Conservation (phyloP, 768 basidiomycete species). For the Suillus sp. region DNA sequence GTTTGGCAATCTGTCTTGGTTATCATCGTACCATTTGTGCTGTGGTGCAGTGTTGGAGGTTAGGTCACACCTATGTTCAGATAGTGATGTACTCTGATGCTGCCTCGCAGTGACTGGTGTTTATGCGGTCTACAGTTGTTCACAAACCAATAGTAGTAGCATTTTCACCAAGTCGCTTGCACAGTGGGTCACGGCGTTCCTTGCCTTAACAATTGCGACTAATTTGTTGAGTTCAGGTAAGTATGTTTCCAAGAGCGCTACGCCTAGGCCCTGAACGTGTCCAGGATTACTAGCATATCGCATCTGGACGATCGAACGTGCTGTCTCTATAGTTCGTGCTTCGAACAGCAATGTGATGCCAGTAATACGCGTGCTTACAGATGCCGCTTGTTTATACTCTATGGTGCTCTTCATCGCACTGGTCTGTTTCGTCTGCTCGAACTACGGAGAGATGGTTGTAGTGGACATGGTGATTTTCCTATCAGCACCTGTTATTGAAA, state of each 20-base stretch:
- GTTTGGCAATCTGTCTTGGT: slow-evolving; percentile 16
- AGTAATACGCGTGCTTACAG: too few relatives aligned
- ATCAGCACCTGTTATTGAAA: background rate
- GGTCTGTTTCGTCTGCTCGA: background rate
- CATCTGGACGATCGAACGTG: background rate
- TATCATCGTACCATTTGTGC: slow-evolving; percentile 13
- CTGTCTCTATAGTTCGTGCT: background rate
- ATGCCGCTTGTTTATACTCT: background rate
- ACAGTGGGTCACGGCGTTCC: slow-evolving; percentile 4
- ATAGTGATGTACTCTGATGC: background rate
- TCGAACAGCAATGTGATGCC: background rate
- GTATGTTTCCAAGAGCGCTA: background rate
- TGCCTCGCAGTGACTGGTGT: background rate
- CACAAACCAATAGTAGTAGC: background rate
- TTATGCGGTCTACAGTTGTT: too few relatives aligned
- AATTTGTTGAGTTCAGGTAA: slow-evolving; percentile 13
- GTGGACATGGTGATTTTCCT: background rate
- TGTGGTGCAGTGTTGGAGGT: slow-evolving; percentile 11
- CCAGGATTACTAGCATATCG: background rate
- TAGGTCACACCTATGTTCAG: background rate
- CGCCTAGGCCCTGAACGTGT: background rate
- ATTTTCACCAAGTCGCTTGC: too few relatives aligned
- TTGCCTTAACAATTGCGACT: slow-evolving; percentile 10
- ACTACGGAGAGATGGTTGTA: background rate
- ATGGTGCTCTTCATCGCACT: background rate